phyloP scores from a whole-genome alignment of 192 early-diverging fungal genomes.

The Linnemannia elongata region DNA sequence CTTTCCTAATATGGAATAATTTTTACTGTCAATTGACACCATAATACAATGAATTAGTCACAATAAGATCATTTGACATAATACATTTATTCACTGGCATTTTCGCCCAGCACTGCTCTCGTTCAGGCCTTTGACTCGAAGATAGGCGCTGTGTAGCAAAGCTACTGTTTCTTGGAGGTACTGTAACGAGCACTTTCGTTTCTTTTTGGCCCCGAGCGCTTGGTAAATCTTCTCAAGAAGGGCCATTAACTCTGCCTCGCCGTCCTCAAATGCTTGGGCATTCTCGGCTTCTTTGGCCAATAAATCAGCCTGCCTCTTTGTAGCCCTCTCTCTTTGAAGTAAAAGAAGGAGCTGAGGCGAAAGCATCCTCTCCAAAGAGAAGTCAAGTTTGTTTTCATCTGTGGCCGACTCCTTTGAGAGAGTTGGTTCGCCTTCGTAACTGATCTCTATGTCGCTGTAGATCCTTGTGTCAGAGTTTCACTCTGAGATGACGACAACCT shows the following conservation, averaged over 20 bases:
- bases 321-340: constrained; percentile 7
- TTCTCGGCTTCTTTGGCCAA: constrained; percentile 8
- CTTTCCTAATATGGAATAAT: too few relatives aligned
- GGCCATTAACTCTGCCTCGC: neutral
- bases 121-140: constrained; percentile 3
- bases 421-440: neutral
- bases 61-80: neutral
- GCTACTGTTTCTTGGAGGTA: constrained; percentile 5
- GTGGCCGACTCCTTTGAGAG: too few relatives aligned
- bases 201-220: neutral
- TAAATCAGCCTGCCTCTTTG: neutral
- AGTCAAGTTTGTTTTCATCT: neutral
- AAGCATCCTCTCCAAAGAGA: constrained; percentile 8
- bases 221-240: neutral
- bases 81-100: neutral
- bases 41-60: neutral
- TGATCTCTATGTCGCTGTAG: neutral
- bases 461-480: too few relatives aligned
- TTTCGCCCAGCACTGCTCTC: neutral
- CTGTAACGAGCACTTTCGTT: constrained; percentile 1
- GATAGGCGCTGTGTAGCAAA: neutral
- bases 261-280: neutral
- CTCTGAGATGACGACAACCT: too few relatives aligned
- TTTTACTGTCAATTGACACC: neutral
- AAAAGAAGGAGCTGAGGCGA: neutral